Evolutionary conservation across 208 protist genomes (phyloP).

Genomic region (Trypanosoma conorhini): DNA sequence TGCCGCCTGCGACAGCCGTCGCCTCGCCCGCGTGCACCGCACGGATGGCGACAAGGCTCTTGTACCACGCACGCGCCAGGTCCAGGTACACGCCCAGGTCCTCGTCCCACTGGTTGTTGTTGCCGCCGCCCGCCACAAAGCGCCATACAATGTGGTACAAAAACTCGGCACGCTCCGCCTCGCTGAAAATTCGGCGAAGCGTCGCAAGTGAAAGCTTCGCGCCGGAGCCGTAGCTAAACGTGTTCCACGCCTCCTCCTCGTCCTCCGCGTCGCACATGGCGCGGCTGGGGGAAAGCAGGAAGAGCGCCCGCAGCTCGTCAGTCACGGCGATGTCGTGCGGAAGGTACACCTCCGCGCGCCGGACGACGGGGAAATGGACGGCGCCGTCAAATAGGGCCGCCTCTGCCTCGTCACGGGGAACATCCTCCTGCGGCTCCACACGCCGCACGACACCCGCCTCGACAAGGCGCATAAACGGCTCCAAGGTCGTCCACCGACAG

Average conservation of each 20-base stretch:
- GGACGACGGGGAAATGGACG: conserved; percentile 40
- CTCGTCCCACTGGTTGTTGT: conserved; percentile 84
- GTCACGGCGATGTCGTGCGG: conserved; percentile 53
- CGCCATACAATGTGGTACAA: conserved; percentile 77
- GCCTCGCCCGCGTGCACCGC: conserved; percentile 14
- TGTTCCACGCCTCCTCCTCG: conserved; percentile 9
- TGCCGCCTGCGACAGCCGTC: not conserved
- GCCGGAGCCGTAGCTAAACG: conserved; percentile 10
- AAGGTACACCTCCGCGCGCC: conserved; percentile 52
- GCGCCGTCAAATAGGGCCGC: conserved; percentile 4
- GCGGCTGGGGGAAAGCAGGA: conserved; percentile 44
- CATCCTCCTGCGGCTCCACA: conserved; percentile 1
- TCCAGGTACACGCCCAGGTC: conserved; percentile 55
- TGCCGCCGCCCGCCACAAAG: conserved; percentile 65
- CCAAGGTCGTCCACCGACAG: conserved; percentile 39
- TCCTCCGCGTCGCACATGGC: conserved; percentile 37
- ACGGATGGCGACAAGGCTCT: conserved; percentile 41
- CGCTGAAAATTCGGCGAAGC: conserved; percentile 34
- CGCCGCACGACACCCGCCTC: conserved; percentile 38
- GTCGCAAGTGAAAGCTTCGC: conserved; percentile 24
- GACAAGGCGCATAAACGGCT: conserved; percentile 36
- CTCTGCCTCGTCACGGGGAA: not conserved
- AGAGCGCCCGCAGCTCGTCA: conserved; percentile 73
- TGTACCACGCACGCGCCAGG: conserved; percentile 44
- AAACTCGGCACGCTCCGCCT: conserved; percentile 44